phyloP scores from a whole-genome alignment of 768 basidiomycete species.

The Phanerochaete sordida region DNA sequence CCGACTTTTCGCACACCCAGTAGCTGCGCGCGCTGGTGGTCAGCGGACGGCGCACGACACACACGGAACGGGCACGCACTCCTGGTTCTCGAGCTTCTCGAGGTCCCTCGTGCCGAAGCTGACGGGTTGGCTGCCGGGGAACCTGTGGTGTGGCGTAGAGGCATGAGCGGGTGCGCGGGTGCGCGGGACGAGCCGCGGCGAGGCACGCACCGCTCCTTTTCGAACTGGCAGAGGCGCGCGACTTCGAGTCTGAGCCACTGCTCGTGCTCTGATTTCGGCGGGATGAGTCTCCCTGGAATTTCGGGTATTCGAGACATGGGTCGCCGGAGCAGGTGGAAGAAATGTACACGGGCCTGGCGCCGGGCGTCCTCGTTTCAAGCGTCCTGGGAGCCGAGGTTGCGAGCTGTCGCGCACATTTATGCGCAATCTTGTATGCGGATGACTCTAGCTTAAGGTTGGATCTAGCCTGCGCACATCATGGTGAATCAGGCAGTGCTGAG shows the following conservation, averaged over 20 bases:
- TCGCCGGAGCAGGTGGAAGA: neutral
- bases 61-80: conserved; percentile 59
- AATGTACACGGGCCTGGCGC: neutral
- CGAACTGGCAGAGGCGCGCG: conserved; percentile 60
- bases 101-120: conserved; percentile 77
- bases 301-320: conserved; percentile 59
- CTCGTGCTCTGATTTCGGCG: conserved; percentile 55
- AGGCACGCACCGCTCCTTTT: conserved; percentile 55
- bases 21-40: conserved; percentile 54
- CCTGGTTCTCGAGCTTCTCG: conserved; percentile 72
- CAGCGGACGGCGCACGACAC: neutral
- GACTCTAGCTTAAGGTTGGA: neutral
- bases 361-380: neutral
- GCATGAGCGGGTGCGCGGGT: neutral
- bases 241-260: conserved; percentile 63
- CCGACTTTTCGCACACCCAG: conserved; percentile 99
- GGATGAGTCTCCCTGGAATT: conserved; percentile 62
- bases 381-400: neutral
- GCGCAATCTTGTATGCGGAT: neutral
- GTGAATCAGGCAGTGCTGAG: neutral
- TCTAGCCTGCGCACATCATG: neutral
- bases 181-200: neutral
- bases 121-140: conserved; percentile 95
- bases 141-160: conserved; percentile 42
- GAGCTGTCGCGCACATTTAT: neutral